A percentile compares a stretch with the other conserved stretches of the same genome.
These are phyloP conservation scores for Kokia cookei DNA, from an alignment of 441 rosid genomes.

Conservation along the genomic window DNA sequence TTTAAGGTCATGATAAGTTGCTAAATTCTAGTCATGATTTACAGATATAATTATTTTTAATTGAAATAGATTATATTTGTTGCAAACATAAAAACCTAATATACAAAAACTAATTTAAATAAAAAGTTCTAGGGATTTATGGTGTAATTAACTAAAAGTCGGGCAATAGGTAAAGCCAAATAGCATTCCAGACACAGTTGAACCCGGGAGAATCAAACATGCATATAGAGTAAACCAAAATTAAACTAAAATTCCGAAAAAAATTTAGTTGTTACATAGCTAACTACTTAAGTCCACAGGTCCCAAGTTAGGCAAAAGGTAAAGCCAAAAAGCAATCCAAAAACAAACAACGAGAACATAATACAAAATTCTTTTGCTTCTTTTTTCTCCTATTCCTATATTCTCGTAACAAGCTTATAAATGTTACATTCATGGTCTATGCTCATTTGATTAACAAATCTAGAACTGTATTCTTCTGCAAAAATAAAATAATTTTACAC, in stretches of 20 bases:
- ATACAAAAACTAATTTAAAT: too few relatives aligned
- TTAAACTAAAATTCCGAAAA: neutral
- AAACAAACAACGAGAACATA: neutral
- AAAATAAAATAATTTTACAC: slow-evolving; percentile 17
- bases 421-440: slow-evolving; percentile 20
- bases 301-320: neutral
- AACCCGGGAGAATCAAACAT: neutral
- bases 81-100: too few relatives aligned
- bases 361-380: slow-evolving; percentile 17
- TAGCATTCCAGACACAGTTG: too few relatives aligned
- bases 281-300: too few relatives aligned
- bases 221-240: neutral
- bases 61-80: too few relatives aligned
- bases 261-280: neutral
- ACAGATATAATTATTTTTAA: too few relatives aligned
- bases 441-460: slow-evolving; percentile 16
- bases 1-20: too few relatives aligned
- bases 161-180: too few relatives aligned
- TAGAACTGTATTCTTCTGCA: neutral
- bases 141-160: too few relatives aligned
- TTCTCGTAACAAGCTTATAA: slow-evolving; percentile 9
- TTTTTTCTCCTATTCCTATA: slow-evolving; percentile 1
- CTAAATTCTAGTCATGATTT: too few relatives aligned
- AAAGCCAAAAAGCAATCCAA: neutral
- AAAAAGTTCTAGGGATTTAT: too few relatives aligned